phyloP scores from a whole-genome alignment of 2,329 filamentous ascomycete genomes.

The Pseudogymnoascus sp. region DNA sequence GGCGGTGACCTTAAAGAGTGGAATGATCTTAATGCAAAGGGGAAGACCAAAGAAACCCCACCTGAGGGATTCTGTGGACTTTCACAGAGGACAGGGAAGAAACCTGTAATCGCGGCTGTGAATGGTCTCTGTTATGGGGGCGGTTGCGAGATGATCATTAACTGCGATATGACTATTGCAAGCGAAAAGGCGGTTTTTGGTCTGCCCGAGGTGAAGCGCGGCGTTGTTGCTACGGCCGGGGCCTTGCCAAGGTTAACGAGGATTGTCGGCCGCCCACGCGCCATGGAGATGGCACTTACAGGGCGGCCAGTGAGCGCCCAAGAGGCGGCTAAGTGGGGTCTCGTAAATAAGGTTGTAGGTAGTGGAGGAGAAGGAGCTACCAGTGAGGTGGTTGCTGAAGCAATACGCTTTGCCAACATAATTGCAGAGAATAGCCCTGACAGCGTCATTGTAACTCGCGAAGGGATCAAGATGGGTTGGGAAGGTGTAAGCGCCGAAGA shows the following conservation, averaged over 20 bases:
- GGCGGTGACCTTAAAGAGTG: slow-evolving; percentile 62
- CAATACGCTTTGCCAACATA: slow-evolving; percentile 50
- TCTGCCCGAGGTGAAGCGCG: slow-evolving; percentile 62
- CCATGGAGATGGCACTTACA: slow-evolving; percentile 61
- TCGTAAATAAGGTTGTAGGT: slow-evolving; percentile 58
- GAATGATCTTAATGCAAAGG: slow-evolving; percentile 35
- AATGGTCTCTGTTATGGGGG: slow-evolving; percentile 69
- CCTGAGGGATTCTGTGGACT: slow-evolving; percentile 55
- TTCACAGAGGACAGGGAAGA: slow-evolving; percentile 57
- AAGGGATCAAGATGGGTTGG: slow-evolving; percentile 65
- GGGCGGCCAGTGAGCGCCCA: slow-evolving; percentile 50
- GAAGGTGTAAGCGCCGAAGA: slow-evolving; percentile 57
- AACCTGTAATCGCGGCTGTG: slow-evolving; percentile 68
- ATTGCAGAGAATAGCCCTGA: slow-evolving; percentile 65
- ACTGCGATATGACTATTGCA: slow-evolving; percentile 65
- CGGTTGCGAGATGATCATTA: slow-evolving; percentile 67
- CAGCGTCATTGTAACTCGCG: slow-evolving; percentile 63
- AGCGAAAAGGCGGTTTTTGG: slow-evolving; percentile 50
- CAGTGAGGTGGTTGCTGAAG: slow-evolving; percentile 43
- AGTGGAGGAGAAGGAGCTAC: slow-evolving; percentile 27
- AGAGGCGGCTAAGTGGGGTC: slow-evolving; percentile 55
- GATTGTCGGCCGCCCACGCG: slow-evolving; percentile 58
- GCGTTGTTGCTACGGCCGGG: slow-evolving; percentile 63
- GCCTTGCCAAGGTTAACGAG: slow-evolving; percentile 58
- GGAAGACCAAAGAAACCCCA: slow-evolving; percentile 18